These are phyloP conservation scores for Alopecurus myosuroides DNA, from an alignment of 176 grass and related monocot genomes.

Conservation along the genomic window DNA sequence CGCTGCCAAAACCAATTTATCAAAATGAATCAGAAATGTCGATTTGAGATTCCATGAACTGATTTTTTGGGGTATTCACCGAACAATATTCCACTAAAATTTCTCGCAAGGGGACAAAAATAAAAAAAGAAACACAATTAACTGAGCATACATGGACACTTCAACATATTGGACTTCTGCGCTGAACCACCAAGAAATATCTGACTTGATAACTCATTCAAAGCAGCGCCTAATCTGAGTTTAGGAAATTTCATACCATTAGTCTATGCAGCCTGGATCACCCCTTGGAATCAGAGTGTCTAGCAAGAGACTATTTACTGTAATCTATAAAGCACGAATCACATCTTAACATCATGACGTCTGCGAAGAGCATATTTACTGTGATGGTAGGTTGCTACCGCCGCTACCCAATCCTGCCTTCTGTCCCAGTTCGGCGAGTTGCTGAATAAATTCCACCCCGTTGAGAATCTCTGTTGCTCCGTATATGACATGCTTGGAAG, in stretches of 20 bases:
- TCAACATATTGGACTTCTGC: slow-evolving; percentile 15
- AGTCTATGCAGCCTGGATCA: slow-evolving; percentile 27
- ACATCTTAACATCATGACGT: slow-evolving; percentile 18
- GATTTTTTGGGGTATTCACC: background rate
- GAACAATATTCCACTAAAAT: slow-evolving; percentile 13
- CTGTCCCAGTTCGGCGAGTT: slow-evolving; percentile 77
- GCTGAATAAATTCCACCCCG: slow-evolving; percentile 81
- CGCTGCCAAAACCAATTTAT: background rate
- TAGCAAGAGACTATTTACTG: slow-evolving; percentile 33
- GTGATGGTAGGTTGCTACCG: slow-evolving; percentile 35
- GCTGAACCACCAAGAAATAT: slow-evolving; percentile 19
- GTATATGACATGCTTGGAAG: slow-evolving; percentile 89
- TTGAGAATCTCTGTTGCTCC: slow-evolving; percentile 88
- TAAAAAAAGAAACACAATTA: background rate
- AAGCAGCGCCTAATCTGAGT: slow-evolving; percentile 1
- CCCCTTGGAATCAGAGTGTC: slow-evolving; percentile 24
- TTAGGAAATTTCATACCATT: slow-evolving; percentile 15
- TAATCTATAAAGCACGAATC: slow-evolving; percentile 15
- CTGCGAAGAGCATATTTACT: slow-evolving; percentile 40
- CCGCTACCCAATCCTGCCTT: slow-evolving; percentile 73
- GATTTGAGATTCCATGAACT: slow-evolving; percentile 4
- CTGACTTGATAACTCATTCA: slow-evolving; percentile 35
- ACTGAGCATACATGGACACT: slow-evolving; percentile 27
- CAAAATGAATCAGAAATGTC: background rate
- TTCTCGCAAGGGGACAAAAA: background rate